Evolutionary conservation across 306 rosid genomes (phyloP).

Genomic region (Lupinus albus): DNA sequence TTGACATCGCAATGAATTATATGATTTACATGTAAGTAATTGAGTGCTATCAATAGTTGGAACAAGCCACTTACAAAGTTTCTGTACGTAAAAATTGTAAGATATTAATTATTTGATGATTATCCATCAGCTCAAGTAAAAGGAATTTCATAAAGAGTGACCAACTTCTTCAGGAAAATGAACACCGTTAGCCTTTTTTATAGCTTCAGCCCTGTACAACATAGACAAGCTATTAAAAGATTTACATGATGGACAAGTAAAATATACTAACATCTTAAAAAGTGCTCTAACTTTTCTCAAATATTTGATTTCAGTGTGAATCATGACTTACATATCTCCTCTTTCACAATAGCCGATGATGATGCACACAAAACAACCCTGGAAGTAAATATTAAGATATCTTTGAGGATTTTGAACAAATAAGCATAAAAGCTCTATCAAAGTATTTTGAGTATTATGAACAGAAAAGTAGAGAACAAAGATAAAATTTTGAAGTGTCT

Average conservation of each 20-base stretch:
- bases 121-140: conserved; percentile 21
- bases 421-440: no score
- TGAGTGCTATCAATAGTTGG: no score
- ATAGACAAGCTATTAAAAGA: conserved; percentile 25
- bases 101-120: no score
- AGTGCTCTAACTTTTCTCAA: conserved; percentile 26
- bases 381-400: conserved; percentile 38
- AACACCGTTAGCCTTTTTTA: conserved; percentile 70
- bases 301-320: conserved; percentile 30
- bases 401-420: background rate
- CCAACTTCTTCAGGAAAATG: conserved; percentile 89
- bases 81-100: no score
- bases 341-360: conserved; percentile 90
- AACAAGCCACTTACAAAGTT: no score
- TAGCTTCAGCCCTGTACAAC: conserved; percentile 74
- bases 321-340: conserved; percentile 86
- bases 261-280: conserved; percentile 14
- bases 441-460: no score
- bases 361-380: conserved; percentile 99
- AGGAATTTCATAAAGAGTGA: conserved; percentile 22
- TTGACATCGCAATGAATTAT: no score
- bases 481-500: conserved; percentile 1
- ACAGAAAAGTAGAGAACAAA: conserved; percentile 21
- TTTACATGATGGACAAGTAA: conserved; percentile 37
- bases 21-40: no score